phyloP scores from a whole-genome alignment of 2,329 filamentous ascomycete species.

The Xylariaceae sp. region DNA sequence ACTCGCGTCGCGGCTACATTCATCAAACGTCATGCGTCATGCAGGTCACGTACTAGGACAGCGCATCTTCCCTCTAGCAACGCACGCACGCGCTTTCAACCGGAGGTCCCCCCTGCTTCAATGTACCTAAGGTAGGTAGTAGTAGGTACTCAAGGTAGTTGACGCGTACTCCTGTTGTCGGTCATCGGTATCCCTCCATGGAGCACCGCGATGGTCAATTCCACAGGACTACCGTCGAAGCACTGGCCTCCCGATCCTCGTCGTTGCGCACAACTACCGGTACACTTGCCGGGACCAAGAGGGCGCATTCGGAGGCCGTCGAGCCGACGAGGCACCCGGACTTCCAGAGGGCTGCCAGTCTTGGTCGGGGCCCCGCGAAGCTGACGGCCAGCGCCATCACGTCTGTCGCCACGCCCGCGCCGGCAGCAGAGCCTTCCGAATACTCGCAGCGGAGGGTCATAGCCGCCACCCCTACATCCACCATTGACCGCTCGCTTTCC shows the following conservation, averaged over 20 bases:
- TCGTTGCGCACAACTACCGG: conserved; percentile 31
- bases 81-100: no score
- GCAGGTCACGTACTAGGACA: no score
- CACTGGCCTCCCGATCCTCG: conserved; percentile 32
- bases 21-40: no score
- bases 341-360: conserved; percentile 15
- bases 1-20: no score
- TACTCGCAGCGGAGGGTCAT: conserved; percentile 49
- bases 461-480: conserved; percentile 45
- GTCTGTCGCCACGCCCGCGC: conserved; percentile 18
- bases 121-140: no score
- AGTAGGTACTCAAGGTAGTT: no score
- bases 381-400: conserved; percentile 41
- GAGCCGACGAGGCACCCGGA: conserved; percentile 19
- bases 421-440: conserved; percentile 32
- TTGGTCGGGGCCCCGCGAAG: conserved; percentile 13
- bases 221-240: conserved; percentile 45
- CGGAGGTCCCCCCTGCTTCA: no score
- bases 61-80: no score
- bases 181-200: no score
- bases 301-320: conserved; percentile 22
- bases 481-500: conserved; percentile 47
- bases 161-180: no score
- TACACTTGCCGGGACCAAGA: conserved; percentile 44
- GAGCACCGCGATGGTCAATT: no score